A percentile compares a stretch with the other conserved stretches of the same genome.
These are phyloP conservation scores for Rhodotorula babjevae DNA, from an alignment of 768 basidiomycete genomes.

Conservation along the genomic window DNA sequence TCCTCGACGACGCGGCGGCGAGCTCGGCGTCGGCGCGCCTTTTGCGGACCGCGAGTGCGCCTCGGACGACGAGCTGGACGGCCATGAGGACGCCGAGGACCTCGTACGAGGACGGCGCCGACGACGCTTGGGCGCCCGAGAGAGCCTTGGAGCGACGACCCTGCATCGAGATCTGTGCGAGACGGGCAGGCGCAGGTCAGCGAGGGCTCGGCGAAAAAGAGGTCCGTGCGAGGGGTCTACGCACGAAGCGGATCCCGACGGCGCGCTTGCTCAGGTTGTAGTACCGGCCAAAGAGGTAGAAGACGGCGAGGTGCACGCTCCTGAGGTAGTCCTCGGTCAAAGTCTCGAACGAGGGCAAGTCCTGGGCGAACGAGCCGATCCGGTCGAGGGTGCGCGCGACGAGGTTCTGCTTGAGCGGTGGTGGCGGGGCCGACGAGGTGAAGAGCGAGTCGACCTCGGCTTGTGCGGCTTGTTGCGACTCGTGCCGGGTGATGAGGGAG, in stretches of 20 bases:
- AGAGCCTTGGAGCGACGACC: slow-evolving; percentile 14
- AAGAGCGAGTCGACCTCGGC: slow-evolving; percentile 30
- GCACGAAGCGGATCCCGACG: slow-evolving; percentile 36
- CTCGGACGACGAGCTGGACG: slow-evolving; percentile 39
- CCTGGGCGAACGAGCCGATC: slow-evolving; percentile 8
- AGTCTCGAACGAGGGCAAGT: slow-evolving; percentile 39
- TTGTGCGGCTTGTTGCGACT: background rate
- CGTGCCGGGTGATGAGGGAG: slow-evolving; percentile 15
- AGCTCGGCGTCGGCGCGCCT: slow-evolving; percentile 16
- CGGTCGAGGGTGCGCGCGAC: slow-evolving; percentile 6
- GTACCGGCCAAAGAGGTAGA: slow-evolving; percentile 43
- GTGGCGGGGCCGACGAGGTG: slow-evolving; percentile 4
- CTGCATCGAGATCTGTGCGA: slow-evolving; percentile 36
- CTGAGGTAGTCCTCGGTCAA: slow-evolving; percentile 40
- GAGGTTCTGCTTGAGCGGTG: background rate
- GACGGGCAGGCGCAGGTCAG: background rate
- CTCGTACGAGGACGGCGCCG: slow-evolving; percentile 40
- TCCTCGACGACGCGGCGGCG: background rate
- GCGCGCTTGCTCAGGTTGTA: slow-evolving; percentile 41
- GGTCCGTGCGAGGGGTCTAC: background rate
- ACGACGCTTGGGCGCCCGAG: background rate
- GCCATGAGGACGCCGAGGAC: slow-evolving; percentile 43
- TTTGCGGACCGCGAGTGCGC: slow-evolving; percentile 21
- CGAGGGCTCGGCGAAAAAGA: background rate
- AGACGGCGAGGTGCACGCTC: slow-evolving; percentile 42